Conservation (phyloP, 2,329 filamentous ascomycete species). For the Cladophialophora immunda region DNA sequence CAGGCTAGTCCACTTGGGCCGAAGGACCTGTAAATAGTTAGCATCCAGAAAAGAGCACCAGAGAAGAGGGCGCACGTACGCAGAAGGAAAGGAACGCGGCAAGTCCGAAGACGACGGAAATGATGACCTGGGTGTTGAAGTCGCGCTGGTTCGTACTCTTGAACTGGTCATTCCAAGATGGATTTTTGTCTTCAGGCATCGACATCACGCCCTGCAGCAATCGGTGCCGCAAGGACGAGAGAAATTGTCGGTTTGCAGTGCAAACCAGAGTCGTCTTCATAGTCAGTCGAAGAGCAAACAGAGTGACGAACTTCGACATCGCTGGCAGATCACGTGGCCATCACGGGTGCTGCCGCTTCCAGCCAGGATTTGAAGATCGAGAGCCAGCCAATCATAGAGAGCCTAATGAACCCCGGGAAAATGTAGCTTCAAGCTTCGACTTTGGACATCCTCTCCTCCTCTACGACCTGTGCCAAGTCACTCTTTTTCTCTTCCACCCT, state of each 20-base stretch:
- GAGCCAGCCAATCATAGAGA: slow-evolving; percentile 26
- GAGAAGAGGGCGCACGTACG: slow-evolving; percentile 47
- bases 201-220: slow-evolving; percentile 25
- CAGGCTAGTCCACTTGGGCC: slow-evolving; percentile 88
- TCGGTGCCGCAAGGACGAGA: slow-evolving; percentile 6
- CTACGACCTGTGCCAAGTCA: slow-evolving; percentile 22
- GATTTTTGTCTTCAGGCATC: slow-evolving; percentile 29
- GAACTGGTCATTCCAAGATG: slow-evolving; percentile 40
- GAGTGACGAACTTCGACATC: not conserved
- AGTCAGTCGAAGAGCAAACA: not conserved
- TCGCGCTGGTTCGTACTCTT: slow-evolving; percentile 45
- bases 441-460: slow-evolving; percentile 29
- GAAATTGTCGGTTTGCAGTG: slow-evolving; percentile 8
- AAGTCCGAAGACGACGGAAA: slow-evolving; percentile 53
- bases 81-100: slow-evolving; percentile 57
- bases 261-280: not conserved
- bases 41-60: slow-evolving; percentile 5
- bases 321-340: not conserved
- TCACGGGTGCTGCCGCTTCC: not conserved
- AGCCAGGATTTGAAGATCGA: slow-evolving; percentile 9
- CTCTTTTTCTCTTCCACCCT: slow-evolving; percentile 29
- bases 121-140: slow-evolving; percentile 54
- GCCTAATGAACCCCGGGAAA: slow-evolving; percentile 27
- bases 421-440: slow-evolving; percentile 36
- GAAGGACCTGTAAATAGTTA: slow-evolving; percentile 68